Conservation (phyloP, 768 basidiomycete species). For the Porpolomopsis calyptriformis region DNA sequence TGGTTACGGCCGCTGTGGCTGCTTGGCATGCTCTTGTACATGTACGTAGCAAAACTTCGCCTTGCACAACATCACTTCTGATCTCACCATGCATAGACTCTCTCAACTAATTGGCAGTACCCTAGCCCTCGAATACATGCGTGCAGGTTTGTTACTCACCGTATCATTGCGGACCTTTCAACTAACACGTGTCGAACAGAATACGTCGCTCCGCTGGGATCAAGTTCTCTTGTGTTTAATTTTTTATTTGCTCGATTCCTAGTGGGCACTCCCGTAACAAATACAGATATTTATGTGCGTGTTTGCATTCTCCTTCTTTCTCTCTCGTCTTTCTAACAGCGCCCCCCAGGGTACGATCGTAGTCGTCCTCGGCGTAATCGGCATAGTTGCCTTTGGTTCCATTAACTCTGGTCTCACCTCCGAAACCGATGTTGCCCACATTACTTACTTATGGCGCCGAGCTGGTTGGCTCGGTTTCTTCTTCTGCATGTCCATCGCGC, state of each 20-base stretch:
- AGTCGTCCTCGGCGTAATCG: constrained; percentile 75
- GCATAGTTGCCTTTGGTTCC: constrained; percentile 79
- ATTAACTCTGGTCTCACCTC: constrained; percentile 70
- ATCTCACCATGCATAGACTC: constrained; percentile 33
- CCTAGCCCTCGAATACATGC: constrained; percentile 78
- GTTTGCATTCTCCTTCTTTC: too few species aligned
- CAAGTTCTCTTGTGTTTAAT: constrained; percentile 90
- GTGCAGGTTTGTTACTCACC: constrained; percentile 44
- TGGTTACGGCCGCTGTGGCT: constrained; percentile 85
- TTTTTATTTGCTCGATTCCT: constrained; percentile 88
- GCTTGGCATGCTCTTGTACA: constrained; percentile 88
- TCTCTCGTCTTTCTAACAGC: not conserved
- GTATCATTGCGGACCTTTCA: not conserved
- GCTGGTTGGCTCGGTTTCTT: constrained; percentile 88
- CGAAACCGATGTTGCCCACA: constrained; percentile 62
- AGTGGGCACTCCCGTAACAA: constrained; percentile 77
- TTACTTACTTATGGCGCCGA: constrained; percentile 79
- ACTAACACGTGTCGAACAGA: constrained; percentile 32
- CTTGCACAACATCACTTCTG: not conserved
- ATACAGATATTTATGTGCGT: constrained; percentile 69
- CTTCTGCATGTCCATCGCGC: constrained; percentile 62
- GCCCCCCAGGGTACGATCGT: constrained; percentile 60
- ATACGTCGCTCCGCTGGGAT: constrained; percentile 94
- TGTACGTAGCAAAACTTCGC: constrained; percentile 37
- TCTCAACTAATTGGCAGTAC: constrained; percentile 85